Evolutionary conservation across 306 rosid genomes (phyloP).

Genomic region (Lathyrus sativus): DNA sequence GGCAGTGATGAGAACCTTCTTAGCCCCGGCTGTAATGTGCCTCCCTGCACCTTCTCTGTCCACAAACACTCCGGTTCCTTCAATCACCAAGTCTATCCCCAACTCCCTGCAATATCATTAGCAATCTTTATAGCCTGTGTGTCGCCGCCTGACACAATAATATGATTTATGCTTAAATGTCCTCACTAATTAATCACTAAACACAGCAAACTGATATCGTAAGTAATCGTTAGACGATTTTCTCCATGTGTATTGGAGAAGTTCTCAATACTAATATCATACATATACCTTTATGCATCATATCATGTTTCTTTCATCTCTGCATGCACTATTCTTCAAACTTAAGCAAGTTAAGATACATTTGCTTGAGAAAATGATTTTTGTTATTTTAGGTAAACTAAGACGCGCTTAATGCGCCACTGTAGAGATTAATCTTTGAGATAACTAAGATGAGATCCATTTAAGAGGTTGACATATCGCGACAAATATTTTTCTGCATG

Average conservation of each 20-base stretch:
- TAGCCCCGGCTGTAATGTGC: slow-evolving; percentile 92
- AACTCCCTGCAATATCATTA: slow-evolving; percentile 58
- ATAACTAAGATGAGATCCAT: neutral
- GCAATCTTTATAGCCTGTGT: neutral
- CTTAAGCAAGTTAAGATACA: neutral
- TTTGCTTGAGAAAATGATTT: neutral
- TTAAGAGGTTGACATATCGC: neutral
- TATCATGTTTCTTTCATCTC: neutral
- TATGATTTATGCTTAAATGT: neutral
- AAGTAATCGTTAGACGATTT: too few species aligned
- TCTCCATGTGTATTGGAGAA: too few species aligned
- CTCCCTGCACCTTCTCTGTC: slow-evolving; percentile 97
- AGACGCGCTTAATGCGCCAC: neutral
- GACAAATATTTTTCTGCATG: neutral
- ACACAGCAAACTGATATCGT: too few species aligned
- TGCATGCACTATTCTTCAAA: too few species aligned
- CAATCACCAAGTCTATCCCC: slow-evolving; percentile 88
- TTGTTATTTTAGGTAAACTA: neutral
- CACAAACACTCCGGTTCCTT: slow-evolving; percentile 97
- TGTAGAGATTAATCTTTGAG: neutral
- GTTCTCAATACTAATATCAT: neutral
- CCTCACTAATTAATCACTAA: too few species aligned
- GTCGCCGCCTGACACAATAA: neutral
- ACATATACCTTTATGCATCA: slow-evolving; percentile 12
- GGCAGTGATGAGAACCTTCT: slow-evolving; percentile 95